Percentiles rank a stretch among this genome's conserved stretches.
These are phyloP conservation scores for Geosmithia flava DNA, from an alignment of 2,329 filamentous ascomycete species.

Conservation along the genomic window DNA sequence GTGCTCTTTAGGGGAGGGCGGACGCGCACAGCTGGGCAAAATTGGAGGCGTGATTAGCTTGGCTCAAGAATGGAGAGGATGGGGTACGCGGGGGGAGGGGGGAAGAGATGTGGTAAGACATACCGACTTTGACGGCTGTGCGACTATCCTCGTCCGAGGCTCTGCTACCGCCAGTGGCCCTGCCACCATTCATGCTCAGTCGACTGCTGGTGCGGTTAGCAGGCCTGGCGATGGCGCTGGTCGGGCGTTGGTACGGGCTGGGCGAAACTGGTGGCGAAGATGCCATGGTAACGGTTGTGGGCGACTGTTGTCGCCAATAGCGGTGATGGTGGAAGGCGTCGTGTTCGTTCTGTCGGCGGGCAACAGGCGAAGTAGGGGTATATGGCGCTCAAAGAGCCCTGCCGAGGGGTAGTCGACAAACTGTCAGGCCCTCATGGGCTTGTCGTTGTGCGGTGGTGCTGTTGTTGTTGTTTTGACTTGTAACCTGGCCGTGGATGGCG, in stretches of 20 bases:
- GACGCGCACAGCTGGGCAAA: slow-evolving; percentile 66
- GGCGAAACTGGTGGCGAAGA: slow-evolving; percentile 60
- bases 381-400: slow-evolving; percentile 1
- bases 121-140: slow-evolving; percentile 94
- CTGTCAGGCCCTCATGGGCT: slow-evolving; percentile 3
- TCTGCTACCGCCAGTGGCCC: slow-evolving; percentile 61
- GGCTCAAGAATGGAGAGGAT: background rate
- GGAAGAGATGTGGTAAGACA: slow-evolving; percentile 24
- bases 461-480: background rate
- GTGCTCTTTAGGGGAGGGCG: slow-evolving; percentile 71
- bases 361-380: background rate
- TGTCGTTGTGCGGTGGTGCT: background rate
- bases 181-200: slow-evolving; percentile 64
- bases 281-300: slow-evolving; percentile 34
- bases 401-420: slow-evolving; percentile 1
- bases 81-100: background rate
- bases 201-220: slow-evolving; percentile 67
- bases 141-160: slow-evolving; percentile 82
- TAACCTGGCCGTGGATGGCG: background rate
- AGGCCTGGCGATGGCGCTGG: slow-evolving; percentile 70
- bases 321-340: background rate
- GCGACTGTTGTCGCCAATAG: slow-evolving; percentile 6
- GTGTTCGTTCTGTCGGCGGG: background rate
- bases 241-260: slow-evolving; percentile 48
- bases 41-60: background rate